These are phyloP conservation scores for Yamadazyma philogaea DNA, from an alignment of 805 yeast species.

Conservation along the genomic window DNA sequence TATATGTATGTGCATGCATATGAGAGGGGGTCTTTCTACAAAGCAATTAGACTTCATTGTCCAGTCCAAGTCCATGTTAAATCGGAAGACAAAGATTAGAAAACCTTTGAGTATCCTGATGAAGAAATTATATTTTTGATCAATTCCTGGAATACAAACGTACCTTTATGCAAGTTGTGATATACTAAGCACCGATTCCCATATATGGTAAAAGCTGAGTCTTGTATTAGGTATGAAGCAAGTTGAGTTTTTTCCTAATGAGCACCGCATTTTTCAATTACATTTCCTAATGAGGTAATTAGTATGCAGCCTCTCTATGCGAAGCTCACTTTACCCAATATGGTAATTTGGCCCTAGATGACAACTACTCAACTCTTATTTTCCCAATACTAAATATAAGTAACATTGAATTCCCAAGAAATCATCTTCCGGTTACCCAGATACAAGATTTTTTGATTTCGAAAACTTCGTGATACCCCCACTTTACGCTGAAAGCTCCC, in stretches of 20 bases:
- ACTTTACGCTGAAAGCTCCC: slow-evolving; percentile 1
- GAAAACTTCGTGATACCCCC: slow-evolving; percentile 3
- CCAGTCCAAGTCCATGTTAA: background rate
- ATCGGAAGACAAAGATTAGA: background rate
- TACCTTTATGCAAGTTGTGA: background rate
- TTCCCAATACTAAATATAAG: slow-evolving; percentile 3
- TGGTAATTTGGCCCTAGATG: slow-evolving; percentile 7
- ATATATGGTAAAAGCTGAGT: slow-evolving; percentile 2
- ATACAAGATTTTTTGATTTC: slow-evolving; percentile 4
- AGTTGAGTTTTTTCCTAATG: slow-evolving; percentile 3
- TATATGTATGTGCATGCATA: no score
- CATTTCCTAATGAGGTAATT: slow-evolving; percentile 19
- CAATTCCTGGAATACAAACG: background rate
- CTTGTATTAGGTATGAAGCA: slow-evolving; percentile 1
- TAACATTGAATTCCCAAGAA: slow-evolving; percentile 4
- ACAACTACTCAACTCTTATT: background rate
- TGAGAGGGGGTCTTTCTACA: no score
- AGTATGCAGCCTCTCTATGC: slow-evolving; percentile 5
- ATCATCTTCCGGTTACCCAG: slow-evolving; percentile 6
- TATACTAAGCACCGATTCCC: background rate
- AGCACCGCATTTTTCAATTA: slow-evolving; percentile 12
- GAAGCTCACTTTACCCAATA: slow-evolving; percentile 10
- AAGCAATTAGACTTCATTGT: no score
- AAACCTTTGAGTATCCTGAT: background rate
- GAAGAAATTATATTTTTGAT: background rate